Conservation (phyloP, 2,329 filamentous ascomycete genomes). For the Colletotrichum cordylinicola region DNA sequence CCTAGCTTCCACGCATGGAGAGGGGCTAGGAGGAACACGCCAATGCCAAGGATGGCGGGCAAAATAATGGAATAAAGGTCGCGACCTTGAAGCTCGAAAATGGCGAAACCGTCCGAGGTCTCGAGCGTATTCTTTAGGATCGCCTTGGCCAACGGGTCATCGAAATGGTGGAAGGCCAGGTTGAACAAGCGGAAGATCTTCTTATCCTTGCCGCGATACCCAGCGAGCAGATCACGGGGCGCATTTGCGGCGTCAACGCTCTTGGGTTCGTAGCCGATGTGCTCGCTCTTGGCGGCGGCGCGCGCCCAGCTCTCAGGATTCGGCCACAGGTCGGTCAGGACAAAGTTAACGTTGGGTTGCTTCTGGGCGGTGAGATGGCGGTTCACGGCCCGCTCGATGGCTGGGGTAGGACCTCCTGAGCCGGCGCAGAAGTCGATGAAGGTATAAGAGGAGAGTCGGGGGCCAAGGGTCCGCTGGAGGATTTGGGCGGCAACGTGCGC, state of each 20-base stretch:
- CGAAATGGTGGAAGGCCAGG: constrained; percentile 79
- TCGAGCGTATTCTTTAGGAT: constrained; percentile 70
- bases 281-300: constrained; percentile 55
- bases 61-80: constrained; percentile 59
- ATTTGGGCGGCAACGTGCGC: constrained; percentile 65
- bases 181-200: constrained; percentile 75
- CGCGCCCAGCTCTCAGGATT: constrained; percentile 65
- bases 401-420: constrained; percentile 72
- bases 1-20: constrained; percentile 58
- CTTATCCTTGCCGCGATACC: constrained; percentile 36
- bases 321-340: constrained; percentile 71
- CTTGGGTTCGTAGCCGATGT: constrained; percentile 64
- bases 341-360: constrained; percentile 53
- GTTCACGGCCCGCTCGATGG: constrained; percentile 67
- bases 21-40: constrained; percentile 57
- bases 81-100: constrained; percentile 78
- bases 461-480: constrained; percentile 57
- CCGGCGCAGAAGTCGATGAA: constrained; percentile 81
- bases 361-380: constrained; percentile 33
- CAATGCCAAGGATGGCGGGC: constrained; percentile 56
- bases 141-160: constrained; percentile 63
- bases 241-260: constrained; percentile 70
- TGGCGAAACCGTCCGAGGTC: constrained; percentile 71
- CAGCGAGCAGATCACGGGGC: constrained; percentile 52
- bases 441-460: constrained; percentile 56